Conservation (phyloP, 2,329 filamentous ascomycete species). For the Drechslerella coelobrocha region DNA sequence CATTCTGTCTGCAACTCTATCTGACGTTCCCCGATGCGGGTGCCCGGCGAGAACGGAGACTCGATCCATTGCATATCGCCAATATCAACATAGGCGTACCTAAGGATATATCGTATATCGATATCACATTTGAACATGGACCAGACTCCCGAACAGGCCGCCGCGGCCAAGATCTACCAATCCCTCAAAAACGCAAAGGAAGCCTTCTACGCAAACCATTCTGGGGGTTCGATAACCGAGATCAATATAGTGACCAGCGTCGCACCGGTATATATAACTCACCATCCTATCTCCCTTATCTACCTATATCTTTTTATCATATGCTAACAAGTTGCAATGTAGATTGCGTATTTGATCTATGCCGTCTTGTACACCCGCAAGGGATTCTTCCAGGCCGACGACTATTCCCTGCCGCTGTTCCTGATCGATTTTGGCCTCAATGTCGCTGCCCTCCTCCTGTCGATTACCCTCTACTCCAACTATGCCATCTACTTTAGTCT, state of each 20-base stretch:
- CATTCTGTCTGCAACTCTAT: background rate
- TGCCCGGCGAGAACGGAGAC: background rate
- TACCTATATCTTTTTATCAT: background rate
- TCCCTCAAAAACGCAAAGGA: slow-evolving; percentile 89
- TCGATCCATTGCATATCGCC: background rate
- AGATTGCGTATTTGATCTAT: slow-evolving; percentile 87
- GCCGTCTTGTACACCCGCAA: slow-evolving; percentile 84
- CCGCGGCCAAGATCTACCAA: slow-evolving; percentile 48
- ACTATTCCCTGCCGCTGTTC: slow-evolving; percentile 71
- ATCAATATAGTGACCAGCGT: slow-evolving; percentile 86
- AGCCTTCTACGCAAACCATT: slow-evolving; percentile 90
- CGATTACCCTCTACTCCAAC: slow-evolving; percentile 82
- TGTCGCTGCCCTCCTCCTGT: slow-evolving; percentile 79
- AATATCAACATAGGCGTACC: background rate
- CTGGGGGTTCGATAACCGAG: slow-evolving; percentile 80
- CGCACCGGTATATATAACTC: slow-evolving; percentile 72
- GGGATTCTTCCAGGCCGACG: slow-evolving; percentile 74
- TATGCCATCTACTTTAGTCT: slow-evolving; percentile 75
- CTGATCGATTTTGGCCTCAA: slow-evolving; percentile 87
- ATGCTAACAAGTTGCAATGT: slow-evolving; percentile 51
- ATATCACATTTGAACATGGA: slow-evolving; percentile 20
- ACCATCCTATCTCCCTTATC: too few relatives aligned
- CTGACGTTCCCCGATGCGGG: background rate
- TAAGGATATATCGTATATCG: background rate
- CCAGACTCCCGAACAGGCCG: slow-evolving; percentile 38